Conservation (phyloP, 495 filamentous ascomycete species). For the Usnea hakonensis region DNA sequence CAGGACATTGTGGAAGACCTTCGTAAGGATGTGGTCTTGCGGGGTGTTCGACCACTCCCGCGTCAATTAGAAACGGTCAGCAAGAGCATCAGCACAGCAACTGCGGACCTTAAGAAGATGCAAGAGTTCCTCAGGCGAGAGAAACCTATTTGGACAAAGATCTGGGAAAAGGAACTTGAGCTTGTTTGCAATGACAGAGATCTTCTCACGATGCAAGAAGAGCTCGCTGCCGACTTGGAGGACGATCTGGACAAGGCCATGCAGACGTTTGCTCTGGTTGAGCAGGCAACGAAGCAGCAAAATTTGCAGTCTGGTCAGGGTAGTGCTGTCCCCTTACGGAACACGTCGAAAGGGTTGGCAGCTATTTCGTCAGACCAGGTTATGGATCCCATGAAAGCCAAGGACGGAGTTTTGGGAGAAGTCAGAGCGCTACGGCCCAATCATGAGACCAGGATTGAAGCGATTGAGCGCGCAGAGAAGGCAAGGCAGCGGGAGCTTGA, state of each 20-base stretch:
- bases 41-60: slow-evolving; percentile 88
- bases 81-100: slow-evolving; percentile 74
- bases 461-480: slow-evolving; percentile 92
- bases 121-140: slow-evolving; percentile 83
- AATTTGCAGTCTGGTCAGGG: slow-evolving; percentile 56
- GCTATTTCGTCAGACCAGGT: slow-evolving; percentile 53
- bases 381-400: slow-evolving; percentile 69
- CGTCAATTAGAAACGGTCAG: slow-evolving; percentile 79
- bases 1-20: slow-evolving; percentile 95
- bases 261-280: slow-evolving; percentile 87
- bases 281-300: slow-evolving; percentile 94
- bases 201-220: slow-evolving; percentile 88
- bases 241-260: slow-evolving; percentile 92
- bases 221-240: slow-evolving; percentile 80
- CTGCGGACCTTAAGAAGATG: slow-evolving; percentile 88
- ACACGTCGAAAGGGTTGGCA: slow-evolving; percentile 52
- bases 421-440: slow-evolving; percentile 93
- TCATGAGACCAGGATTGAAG: slow-evolving; percentile 84
- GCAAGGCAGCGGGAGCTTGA: slow-evolving; percentile 80
- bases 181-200: slow-evolving; percentile 92
- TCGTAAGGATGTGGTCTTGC: slow-evolving; percentile 89
- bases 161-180: slow-evolving; percentile 95
- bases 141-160: slow-evolving; percentile 95
- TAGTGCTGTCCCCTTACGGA: slow-evolving; percentile 38
- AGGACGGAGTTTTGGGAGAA: slow-evolving; percentile 85